phyloP scores from a whole-genome alignment of 305 asterid species.

The Plantago lanceolata region DNA sequence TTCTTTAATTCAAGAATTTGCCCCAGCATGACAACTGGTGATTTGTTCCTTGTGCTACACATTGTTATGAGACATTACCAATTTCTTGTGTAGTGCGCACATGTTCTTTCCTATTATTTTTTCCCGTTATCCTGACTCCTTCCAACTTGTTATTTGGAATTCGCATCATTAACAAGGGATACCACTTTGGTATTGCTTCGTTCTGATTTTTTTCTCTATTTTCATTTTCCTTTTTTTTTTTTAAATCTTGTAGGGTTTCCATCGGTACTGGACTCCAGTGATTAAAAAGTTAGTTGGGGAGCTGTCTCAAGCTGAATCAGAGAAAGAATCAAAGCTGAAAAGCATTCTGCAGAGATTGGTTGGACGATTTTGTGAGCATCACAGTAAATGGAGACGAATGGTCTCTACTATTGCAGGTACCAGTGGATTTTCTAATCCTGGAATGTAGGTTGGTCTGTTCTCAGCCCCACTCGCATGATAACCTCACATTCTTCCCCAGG shows the following conservation, averaged over 20 bases:
- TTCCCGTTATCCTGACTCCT: neutral
- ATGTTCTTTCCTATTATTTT: neutral
- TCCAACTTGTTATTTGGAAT: neutral
- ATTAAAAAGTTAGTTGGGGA: conserved; percentile 58
- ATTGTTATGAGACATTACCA: neutral
- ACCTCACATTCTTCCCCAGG: conserved; percentile 11
- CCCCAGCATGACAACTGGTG: neutral
- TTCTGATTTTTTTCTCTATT: conserved; percentile 5
- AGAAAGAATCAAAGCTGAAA: conserved; percentile 78
- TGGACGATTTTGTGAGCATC: conserved; percentile 70
- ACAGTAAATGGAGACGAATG: conserved; percentile 74
- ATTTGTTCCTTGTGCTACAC: neutral
- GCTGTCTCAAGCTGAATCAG: conserved; percentile 82
- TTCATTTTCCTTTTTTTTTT: conserved; percentile 22
- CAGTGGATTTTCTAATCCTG: conserved; percentile 20
- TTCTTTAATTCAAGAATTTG: neutral
- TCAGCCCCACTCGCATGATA: conserved; percentile 7
- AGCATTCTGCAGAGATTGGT: conserved; percentile 80
- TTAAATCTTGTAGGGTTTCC: conserved; percentile 58
- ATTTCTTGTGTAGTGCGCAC: neutral
- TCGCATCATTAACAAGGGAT: neutral
- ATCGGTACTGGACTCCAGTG: conserved; percentile 83
- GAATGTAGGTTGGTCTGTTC: conserved; percentile 16
- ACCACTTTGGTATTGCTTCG: conserved; percentile 6
- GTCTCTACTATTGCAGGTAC: conserved; percentile 80